A percentile compares a stretch with the other conserved stretches of the same genome.
Conservation (phyloP, 2,329 filamentous ascomycete species). For the Colletotrichum noveboracense region DNA sequence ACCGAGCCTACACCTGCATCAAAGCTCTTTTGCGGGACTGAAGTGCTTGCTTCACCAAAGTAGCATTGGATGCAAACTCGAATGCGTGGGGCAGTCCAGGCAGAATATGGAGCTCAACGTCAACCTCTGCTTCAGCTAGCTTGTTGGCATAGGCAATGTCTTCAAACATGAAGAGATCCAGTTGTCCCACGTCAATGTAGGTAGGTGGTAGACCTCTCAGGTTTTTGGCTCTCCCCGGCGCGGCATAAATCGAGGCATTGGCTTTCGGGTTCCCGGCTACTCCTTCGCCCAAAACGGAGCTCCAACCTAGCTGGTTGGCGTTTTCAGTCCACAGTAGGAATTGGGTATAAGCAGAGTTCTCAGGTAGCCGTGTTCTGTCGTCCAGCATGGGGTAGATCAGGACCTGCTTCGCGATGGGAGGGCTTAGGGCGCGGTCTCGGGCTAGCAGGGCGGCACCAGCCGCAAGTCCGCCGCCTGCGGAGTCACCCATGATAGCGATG, state of each 20-base stretch:
- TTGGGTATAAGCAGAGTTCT: background rate
- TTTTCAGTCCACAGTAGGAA: background rate
- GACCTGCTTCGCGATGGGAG: conserved; percentile 35
- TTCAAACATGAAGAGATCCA: conserved; percentile 43
- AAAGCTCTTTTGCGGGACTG: conserved; percentile 24
- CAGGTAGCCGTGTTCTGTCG: conserved; percentile 25
- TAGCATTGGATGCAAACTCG: conserved; percentile 22
- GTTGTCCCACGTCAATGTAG: conserved; percentile 41
- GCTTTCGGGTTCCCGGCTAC: background rate
- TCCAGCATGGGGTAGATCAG: conserved; percentile 40
- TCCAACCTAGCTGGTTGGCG: background rate
- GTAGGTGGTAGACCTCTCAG: conserved; percentile 34
- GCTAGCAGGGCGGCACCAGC: conserved; percentile 42
- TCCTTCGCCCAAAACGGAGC: background rate
- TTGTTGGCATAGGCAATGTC: conserved; percentile 32
- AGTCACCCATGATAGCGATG: conserved; percentile 26
- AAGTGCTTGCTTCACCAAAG: conserved; percentile 24
- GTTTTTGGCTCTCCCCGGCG: conserved; percentile 25
- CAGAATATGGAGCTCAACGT: conserved; percentile 45
- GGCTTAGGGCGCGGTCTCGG: conserved; percentile 27
- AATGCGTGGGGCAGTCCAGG: conserved; percentile 43
- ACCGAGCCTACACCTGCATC: background rate
- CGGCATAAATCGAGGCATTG: conserved; percentile 21
- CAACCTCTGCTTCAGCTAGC: conserved; percentile 33
- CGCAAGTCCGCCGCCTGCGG: conserved; percentile 26